Base-by-base conservation (phyloP, 306 rosid genomes). In the Adenanthera pavonina region DNA sequence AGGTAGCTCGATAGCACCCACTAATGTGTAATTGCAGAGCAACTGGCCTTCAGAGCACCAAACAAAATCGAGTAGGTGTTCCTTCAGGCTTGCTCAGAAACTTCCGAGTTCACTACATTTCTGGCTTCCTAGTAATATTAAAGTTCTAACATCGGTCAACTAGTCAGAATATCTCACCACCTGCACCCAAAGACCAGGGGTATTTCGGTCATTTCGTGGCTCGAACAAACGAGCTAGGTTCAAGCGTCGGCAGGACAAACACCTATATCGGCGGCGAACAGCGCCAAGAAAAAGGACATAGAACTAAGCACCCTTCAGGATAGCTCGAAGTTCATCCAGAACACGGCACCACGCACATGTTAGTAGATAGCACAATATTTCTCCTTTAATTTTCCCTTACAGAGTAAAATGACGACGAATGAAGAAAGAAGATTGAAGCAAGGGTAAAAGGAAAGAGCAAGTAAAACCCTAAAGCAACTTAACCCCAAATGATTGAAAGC, bases 141-240 rank as follows among this genome's bases (percentile, higher is more conserved):
- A 77, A 76, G 38, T 13, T 30, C 47, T 60, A 10, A 35, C 66
- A 59, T 59, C 16, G 30, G 62, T 62, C 84, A 79, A 83, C 53
- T 8, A 57, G 90, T 75, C 77, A 49, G 85, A 70, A 73, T 75
- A 75, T 78, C 64, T n/a, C 66, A 61, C 83, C 5, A 49, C 59
- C 35, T 30, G 60, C 20, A 62, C 38, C 38, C 41, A 19, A 54
- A 8, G 3, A 3, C 15, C 16, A 71, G 48, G 90, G 94, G 82
- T 75, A 85, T 41, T 86, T 70, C 6, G 46, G 97, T 75, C 84
- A 93, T 86, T 86, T 62, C 16, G 38, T 10, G 46, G 12, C 68
- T 0, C 74, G 34, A 77, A 47, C 74, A 35, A 44, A 66, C 41
- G 15, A 34, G 40, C 36, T 16, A 33, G 5, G 61, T 36, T 70